phyloP scores from a whole-genome alignment of 1,284 basidiomycete genomes.

The Ceratobasidium sp. region DNA sequence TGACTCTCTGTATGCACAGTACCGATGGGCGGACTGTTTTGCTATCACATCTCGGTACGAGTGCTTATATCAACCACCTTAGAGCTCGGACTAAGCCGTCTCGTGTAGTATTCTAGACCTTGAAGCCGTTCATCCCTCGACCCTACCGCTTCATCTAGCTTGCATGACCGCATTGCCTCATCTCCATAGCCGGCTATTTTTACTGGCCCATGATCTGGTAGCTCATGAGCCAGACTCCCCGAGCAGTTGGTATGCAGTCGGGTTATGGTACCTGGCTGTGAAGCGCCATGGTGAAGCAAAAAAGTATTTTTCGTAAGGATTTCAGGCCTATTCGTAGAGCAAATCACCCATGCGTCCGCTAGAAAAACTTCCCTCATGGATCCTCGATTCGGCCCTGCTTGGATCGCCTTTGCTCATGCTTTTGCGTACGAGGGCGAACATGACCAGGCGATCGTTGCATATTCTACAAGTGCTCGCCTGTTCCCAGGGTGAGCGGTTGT shows the following conservation, averaged over 20 bases:
- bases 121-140: slow-evolving; percentile 82
- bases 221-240: slow-evolving; percentile 92
- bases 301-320: slow-evolving; percentile 84
- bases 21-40: slow-evolving; percentile 95
- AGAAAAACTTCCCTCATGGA: slow-evolving; percentile 98
- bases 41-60: slow-evolving; percentile 82
- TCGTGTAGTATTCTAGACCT: slow-evolving; percentile 77
- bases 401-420: slow-evolving; percentile 98
- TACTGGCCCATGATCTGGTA: slow-evolving; percentile 95
- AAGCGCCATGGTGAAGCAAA: slow-evolving; percentile 89
- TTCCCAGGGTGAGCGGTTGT: slow-evolving; percentile 84
- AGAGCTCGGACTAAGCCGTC: neutral
- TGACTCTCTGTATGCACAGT: slow-evolving; percentile 87
- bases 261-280: slow-evolving; percentile 93
- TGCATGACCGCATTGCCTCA: slow-evolving; percentile 97
- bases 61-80: slow-evolving; percentile 30
- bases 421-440: slow-evolving; percentile 98
- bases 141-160: slow-evolving; percentile 93
- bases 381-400: slow-evolving; percentile 93
- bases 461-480: slow-evolving; percentile 94
- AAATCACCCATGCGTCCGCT: neutral
- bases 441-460: slow-evolving; percentile 97
- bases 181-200: slow-evolving; percentile 91
- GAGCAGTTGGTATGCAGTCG: slow-evolving; percentile 98
- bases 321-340: too few species aligned